These are phyloP conservation scores for Verticillium albo-atrum DNA, from an alignment of 2,329 filamentous ascomycete species.

Conservation along the genomic window DNA sequence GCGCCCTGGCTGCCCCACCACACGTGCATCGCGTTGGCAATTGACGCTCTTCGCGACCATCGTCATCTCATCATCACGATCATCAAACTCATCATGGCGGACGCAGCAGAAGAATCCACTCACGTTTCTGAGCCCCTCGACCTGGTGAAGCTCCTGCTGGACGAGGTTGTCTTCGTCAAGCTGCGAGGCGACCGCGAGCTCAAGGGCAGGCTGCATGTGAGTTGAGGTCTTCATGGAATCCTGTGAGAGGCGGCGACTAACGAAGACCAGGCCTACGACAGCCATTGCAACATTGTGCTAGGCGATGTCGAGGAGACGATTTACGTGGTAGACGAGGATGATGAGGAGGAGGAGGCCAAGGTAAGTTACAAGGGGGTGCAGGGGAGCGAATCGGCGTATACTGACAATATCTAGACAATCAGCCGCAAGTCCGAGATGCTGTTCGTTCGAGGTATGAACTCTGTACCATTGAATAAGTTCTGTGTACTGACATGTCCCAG, in stretches of 20 bases:
- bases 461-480: not conserved
- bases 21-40: not conserved
- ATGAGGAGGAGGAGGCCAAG: constrained; percentile 71
- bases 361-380: constrained; percentile 40
- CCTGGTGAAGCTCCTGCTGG: constrained; percentile 87
- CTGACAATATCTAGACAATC: constrained; percentile 57
- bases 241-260: constrained; percentile 4
- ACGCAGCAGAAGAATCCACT: constrained; percentile 67
- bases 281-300: constrained; percentile 94
- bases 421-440: constrained; percentile 99
- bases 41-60: not conserved
- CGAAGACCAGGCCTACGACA: constrained; percentile 79
- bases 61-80: not conserved
- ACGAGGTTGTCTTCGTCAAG: constrained; percentile 97
- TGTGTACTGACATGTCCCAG: constrained; percentile 33
- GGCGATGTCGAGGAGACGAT: constrained; percentile 98
- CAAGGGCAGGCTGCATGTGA: constrained; percentile 89
- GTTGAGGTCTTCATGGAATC: constrained; percentile 26
- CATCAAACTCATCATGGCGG: constrained; percentile 61
- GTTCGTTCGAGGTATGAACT: constrained; percentile 81
- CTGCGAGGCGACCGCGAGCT: constrained; percentile 92
- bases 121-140: constrained; percentile 89
- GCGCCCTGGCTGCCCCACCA: not conserved
- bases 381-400: not conserved
- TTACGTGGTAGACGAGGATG: constrained; percentile 85